Evolutionary conservation across 2,329 filamentous ascomycete species (phyloP).

Genomic region (Elsinoe fawcettii): DNA sequence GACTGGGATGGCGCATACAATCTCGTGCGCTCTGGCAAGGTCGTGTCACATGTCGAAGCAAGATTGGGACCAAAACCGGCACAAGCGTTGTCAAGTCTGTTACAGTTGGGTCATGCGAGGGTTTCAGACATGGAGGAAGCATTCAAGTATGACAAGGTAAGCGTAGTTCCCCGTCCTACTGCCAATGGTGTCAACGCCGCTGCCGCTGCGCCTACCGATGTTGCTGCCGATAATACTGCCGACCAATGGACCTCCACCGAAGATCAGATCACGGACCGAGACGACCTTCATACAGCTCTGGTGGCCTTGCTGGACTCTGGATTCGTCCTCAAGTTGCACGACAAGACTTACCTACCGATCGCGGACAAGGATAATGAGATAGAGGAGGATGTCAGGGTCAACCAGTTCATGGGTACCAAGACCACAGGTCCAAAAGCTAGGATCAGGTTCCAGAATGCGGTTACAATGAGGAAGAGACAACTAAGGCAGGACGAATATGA

Average conservation of each 20-base stretch:
- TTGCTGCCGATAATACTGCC: conserved; percentile 22
- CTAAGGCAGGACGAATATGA: conserved; percentile 37
- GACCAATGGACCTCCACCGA: conserved; percentile 13
- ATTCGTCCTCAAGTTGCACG: conserved; percentile 56
- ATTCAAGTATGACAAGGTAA: conserved; percentile 39
- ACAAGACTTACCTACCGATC: conserved; percentile 44
- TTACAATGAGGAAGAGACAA: conserved; percentile 50
- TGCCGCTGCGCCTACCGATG: conserved; percentile 2
- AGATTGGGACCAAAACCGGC: conserved; percentile 68
- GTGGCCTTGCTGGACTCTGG: conserved; percentile 53
- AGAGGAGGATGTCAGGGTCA: conserved; percentile 54
- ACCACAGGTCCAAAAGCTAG: conserved; percentile 60
- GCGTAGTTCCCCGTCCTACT: conserved; percentile 18
- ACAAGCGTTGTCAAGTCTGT: conserved; percentile 64
- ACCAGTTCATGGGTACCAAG: conserved; percentile 44
- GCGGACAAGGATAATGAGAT: conserved; percentile 51
- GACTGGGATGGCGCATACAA: conserved; percentile 75
- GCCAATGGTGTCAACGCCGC: conserved; percentile 23
- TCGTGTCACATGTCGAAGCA: conserved; percentile 65
- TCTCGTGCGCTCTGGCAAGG: conserved; percentile 71
- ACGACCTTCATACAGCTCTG: conserved; percentile 39
- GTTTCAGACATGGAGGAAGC: conserved; percentile 62
- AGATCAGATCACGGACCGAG: conserved; percentile 31
- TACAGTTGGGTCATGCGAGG: conserved; percentile 69
- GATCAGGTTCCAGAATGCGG: conserved; percentile 50